Evolutionary conservation across 2,329 filamentous ascomycete species (phyloP), one percentile per base, ranked within the genome.

Genomic region (Thielaviopsis ethacetica): DNA sequence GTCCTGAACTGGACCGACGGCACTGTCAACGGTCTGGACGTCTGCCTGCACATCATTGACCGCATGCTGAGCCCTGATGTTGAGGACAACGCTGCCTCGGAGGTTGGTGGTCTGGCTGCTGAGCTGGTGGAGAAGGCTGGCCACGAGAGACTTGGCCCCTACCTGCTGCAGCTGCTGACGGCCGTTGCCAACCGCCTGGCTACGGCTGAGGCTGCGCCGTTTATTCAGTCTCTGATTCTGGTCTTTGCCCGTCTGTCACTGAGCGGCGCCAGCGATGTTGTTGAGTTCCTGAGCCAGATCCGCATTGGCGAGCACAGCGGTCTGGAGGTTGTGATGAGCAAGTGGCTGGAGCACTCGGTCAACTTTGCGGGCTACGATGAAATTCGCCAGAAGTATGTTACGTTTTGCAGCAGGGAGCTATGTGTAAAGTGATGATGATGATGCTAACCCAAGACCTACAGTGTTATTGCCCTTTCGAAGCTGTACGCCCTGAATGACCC

Each of bases 331-430:
- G 93, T 98, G 3, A 74, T 97, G 64, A 80, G 84, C 71, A 96
- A 97, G 72, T 98, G 93, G 93, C 76, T 98, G 0, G 93, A 97
- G 73, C 95, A 97, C 71, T 95, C 90, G 3, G 81, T 95, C 70
- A 95, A 86, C 70, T 98, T 98, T 72, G 90, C 90, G n/a, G 93
- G 93, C 13, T 98, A 96, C 66, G 91, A 97, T 66, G 91, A 96
- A 70, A 97, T 97, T 65, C 82, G 91, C 65, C 89, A 96, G 71
- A 98, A 97, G 87, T 91, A 75, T 71, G 83, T 75, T n/a, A 34
- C 17, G 30, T 34, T 2, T 22, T 7, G 1, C 27, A 9, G 19
- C 5, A 13, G 6, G 13, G 15, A 22, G 26, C 17, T 17, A 2
- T 22, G 10, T 53, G 34, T 6, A 15, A 17, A 51, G 2, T 21